Conservation (phyloP, 2,329 filamentous ascomycete species). For the Diaporthe citriasiana region DNA sequence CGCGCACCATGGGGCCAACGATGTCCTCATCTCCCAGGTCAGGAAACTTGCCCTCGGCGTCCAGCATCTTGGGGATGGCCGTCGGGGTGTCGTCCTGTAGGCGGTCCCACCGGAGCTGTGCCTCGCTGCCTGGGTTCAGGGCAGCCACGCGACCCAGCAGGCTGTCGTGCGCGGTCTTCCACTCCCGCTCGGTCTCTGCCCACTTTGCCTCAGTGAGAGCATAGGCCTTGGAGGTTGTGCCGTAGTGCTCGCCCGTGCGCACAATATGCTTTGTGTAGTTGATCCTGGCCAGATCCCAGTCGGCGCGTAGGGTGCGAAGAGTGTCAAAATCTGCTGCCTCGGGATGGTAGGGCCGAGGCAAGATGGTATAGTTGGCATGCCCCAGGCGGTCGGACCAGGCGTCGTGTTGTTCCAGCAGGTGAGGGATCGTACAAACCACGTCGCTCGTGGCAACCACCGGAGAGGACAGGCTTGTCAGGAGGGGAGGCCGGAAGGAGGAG, state of each 20-base stretch:
- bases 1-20: constrained; percentile 88
- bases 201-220: constrained; percentile 90
- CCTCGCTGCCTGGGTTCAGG: constrained; percentile 47
- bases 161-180: constrained; percentile 78
- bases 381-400: constrained; percentile 89
- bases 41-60: constrained; percentile 87
- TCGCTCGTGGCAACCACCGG: constrained; percentile 63
- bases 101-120: constrained; percentile 54
- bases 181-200: constrained; percentile 81
- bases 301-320: constrained; percentile 75
- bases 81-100: constrained; percentile 69
- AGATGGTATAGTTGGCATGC: constrained; percentile 93
- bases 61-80: constrained; percentile 77
- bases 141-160: constrained; percentile 68
- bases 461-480: constrained; percentile 74
- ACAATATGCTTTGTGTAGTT: constrained; percentile 93
- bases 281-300: constrained; percentile 86
- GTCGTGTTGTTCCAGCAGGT: constrained; percentile 78
- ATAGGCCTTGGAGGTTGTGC: constrained; percentile 90
- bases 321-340: constrained; percentile 70
- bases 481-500: constrained; percentile 77
- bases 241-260: constrained; percentile 91
- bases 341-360: constrained; percentile 83
- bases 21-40: constrained; percentile 91
- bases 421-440: constrained; percentile 68